Conservation (phyloP, 2,329 filamentous ascomycete genomes). For the Madurella fahalii region DNA sequence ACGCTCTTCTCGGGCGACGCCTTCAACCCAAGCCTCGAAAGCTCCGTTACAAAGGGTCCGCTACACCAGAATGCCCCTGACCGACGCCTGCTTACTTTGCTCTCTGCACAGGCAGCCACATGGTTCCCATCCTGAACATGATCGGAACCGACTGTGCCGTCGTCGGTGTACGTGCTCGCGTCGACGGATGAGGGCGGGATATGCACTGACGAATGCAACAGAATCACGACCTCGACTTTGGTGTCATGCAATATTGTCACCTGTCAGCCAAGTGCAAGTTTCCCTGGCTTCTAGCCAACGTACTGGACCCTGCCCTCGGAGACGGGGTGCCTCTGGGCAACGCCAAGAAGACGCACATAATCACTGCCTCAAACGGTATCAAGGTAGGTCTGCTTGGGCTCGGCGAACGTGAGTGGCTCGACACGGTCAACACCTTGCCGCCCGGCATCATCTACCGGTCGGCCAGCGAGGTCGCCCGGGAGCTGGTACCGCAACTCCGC, state of each 20-base stretch:
- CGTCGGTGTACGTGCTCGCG: constrained; percentile 59
- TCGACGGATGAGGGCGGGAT: constrained; percentile 1
- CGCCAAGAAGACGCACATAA: constrained; percentile 68
- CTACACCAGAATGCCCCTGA: neutral
- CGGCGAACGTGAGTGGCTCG: constrained; percentile 84
- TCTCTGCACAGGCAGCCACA: constrained; percentile 60
- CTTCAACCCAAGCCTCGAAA: constrained; percentile 88
- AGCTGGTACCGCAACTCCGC: constrained; percentile 68
- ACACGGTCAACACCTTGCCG: constrained; percentile 81
- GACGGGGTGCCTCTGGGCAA: constrained; percentile 70
- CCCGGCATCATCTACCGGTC: constrained; percentile 79
- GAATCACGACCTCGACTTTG: constrained; percentile 94
- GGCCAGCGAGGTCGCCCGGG: constrained; percentile 68
- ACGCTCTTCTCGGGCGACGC: constrained; percentile 90
- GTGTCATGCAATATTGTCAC: constrained; percentile 72
- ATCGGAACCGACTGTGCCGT: constrained; percentile 77
- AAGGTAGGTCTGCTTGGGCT: constrained; percentile 83
- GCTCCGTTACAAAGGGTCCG: constrained; percentile 78
- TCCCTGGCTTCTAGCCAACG: constrained; percentile 86
- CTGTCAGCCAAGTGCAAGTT: constrained; percentile 73
- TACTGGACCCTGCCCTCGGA: constrained; percentile 78
- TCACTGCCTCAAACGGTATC: constrained; percentile 77
- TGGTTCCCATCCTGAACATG: constrained; percentile 79
- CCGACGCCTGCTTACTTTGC: neutral
- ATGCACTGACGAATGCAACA: constrained; percentile 30